Conservation (phyloP, 805 yeast genomes). For the Lachancea sp. region DNA sequence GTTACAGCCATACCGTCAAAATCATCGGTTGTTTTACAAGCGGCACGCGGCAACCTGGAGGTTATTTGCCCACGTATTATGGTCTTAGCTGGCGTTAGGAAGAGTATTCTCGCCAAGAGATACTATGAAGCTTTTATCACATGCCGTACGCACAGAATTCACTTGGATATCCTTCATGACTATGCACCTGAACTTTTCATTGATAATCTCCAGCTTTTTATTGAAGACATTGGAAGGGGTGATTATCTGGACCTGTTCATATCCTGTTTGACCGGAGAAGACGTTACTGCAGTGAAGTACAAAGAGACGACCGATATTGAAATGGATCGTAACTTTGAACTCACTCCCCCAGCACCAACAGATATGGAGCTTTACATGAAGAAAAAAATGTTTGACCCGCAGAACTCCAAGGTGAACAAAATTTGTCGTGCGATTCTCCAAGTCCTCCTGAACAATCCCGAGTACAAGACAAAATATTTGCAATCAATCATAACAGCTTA, state of each 20-base stretch:
- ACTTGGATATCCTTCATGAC: slow-evolving; percentile 84
- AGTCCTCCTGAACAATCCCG: slow-evolving; percentile 44
- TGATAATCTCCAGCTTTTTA: slow-evolving; percentile 56
- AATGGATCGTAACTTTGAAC: slow-evolving; percentile 25
- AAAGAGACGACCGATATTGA: slow-evolving; percentile 51
- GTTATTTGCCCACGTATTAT: slow-evolving; percentile 89
- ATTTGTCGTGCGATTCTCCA: slow-evolving; percentile 67
- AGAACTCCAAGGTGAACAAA: slow-evolving; percentile 58
- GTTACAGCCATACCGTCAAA: slow-evolving; percentile 77
- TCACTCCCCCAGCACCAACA: slow-evolving; percentile 28
- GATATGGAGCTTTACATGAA: slow-evolving; percentile 39
- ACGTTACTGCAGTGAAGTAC: slow-evolving; percentile 77
- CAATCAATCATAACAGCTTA: slow-evolving; percentile 84
- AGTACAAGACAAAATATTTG: slow-evolving; percentile 50
- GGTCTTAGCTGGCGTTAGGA: slow-evolving; percentile 79
- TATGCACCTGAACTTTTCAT: slow-evolving; percentile 68
- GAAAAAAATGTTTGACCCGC: slow-evolving; percentile 34
- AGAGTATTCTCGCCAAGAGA: slow-evolving; percentile 48
- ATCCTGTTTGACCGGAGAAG: slow-evolving; percentile 79
- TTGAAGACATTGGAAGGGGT: slow-evolving; percentile 61
- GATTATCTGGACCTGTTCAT: slow-evolving; percentile 82
- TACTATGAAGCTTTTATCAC: slow-evolving; percentile 71
- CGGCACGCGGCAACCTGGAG: slow-evolving; percentile 94
- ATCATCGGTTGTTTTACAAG: slow-evolving; percentile 79
- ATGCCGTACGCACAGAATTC: slow-evolving; percentile 88